Base-by-base conservation (phyloP, 2,329 filamentous ascomycete species). In the Aspergillus costaricaensis region DNA sequence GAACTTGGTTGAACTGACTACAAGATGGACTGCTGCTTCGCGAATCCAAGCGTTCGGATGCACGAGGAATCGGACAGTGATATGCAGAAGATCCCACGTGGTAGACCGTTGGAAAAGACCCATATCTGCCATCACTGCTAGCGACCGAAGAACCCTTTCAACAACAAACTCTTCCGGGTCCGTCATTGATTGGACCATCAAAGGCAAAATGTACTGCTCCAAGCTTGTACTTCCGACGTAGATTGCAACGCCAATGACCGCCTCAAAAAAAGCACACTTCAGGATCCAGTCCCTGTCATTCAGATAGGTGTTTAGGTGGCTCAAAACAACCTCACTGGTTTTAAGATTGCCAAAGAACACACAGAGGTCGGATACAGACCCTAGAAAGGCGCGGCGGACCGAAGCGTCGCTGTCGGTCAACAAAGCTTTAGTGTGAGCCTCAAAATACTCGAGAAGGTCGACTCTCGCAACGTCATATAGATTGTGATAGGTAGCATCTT, bases 261-360 rank as follows among this genome's bases (percentile, higher is more conserved):
- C 91, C 71, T 96, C 93, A 70, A 99, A 97, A 73, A 98, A 98
- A 2, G 94, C 92, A 69, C 92, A 97, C 75, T 96, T 97, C 32
- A 99, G 80, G 74, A 92, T 92, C 95, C 95, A 99, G 73, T 99
- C 93, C 44, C 90, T 87, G 69, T 98, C 95, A 67, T 99, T 99
- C 8, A 99, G 80, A 70, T 99, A 99, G 0, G 95, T 99, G 72
- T 98, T 98, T 27, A 99, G 81, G 77, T 99, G 95, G 32, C 92
- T 96, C 21, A 99, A 81, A 15, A 99, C 88, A n/a, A 99, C 91
- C 72, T 99, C 95, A 73, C 96, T 97, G 1, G 94, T 90, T 70
- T 92, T 90, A n/a, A 88, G 85, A 62, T 91, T 93, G 3, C 92
- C 92, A 67, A 99, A 98, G 76, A 99, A 98, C 66, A 97, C 87